Conservation (phyloP, 2,329 filamentous ascomycete genomes). For the Beauveria caledonica region DNA sequence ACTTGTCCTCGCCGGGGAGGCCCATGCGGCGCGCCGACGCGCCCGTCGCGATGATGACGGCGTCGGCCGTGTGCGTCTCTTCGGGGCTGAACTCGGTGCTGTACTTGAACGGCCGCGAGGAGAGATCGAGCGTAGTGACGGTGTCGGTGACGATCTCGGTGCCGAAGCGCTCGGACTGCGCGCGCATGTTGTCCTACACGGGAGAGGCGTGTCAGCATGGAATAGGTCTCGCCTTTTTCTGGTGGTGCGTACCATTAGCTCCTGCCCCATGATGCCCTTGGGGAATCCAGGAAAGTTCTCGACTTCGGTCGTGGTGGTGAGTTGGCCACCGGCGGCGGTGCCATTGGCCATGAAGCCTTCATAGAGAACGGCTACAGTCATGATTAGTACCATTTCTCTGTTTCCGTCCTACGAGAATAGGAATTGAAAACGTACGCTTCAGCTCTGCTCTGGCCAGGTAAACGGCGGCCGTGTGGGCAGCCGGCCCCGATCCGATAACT, state of each 20-base stretch:
- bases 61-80: slow-evolving; percentile 78
- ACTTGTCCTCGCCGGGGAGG: slow-evolving; percentile 83
- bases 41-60: slow-evolving; percentile 89
- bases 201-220: slow-evolving; percentile 1
- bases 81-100: slow-evolving; percentile 84
- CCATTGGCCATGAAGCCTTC: slow-evolving; percentile 98
- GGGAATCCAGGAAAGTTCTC: slow-evolving; percentile 98
- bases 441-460: slow-evolving; percentile 93
- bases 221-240: neutral
- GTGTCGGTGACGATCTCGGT: slow-evolving; percentile 92
- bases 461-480: slow-evolving; percentile 93
- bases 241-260: slow-evolving; percentile 63
- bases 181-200: slow-evolving; percentile 72
- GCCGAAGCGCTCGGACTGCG: slow-evolving; percentile 84
- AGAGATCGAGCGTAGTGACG: slow-evolving; percentile 79
- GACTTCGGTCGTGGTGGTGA: slow-evolving; percentile 96
- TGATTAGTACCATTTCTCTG: slow-evolving; percentile 10
- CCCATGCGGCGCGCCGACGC: slow-evolving; percentile 80
- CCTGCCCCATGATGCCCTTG: slow-evolving; percentile 74
- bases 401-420: neutral
- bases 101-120: slow-evolving; percentile 79
- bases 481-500: slow-evolving; percentile 90
- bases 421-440: slow-evolving; percentile 53
- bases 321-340: slow-evolving; percentile 89
- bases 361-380: slow-evolving; percentile 66